phyloP scores from a whole-genome alignment of 345 rosid species.

The Eucalyptus coolabah region DNA sequence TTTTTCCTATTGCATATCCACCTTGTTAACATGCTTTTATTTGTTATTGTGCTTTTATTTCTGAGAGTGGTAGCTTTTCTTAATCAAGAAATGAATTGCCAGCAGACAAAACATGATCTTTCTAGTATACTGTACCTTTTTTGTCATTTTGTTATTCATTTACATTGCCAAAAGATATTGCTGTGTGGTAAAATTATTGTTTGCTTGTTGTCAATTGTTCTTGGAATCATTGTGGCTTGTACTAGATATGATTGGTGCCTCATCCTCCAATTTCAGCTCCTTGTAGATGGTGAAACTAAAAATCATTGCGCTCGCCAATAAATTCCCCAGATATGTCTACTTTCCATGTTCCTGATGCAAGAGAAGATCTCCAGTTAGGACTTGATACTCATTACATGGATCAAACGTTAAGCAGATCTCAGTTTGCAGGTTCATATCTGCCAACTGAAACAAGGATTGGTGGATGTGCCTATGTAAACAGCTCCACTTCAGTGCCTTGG shows the following conservation, averaged over 20 bases:
- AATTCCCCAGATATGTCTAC: neutral
- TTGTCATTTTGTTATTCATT: neutral
- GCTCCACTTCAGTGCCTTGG: neutral
- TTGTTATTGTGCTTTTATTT: neutral
- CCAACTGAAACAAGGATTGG: conserved; percentile 3
- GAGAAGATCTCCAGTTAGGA: neutral
- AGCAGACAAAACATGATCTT: neutral
- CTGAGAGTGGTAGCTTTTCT: neutral
- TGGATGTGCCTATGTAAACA: neutral
- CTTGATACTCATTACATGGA: neutral
- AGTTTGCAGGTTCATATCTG: conserved; percentile 8
- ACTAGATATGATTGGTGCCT: neutral
- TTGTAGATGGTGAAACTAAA: conserved; percentile 9
- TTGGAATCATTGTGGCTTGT: neutral
- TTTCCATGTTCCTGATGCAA: neutral
- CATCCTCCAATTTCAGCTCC: conserved; percentile 12
- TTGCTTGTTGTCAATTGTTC: neutral
- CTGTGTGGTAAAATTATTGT: neutral
- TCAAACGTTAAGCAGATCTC: conserved; percentile 1
- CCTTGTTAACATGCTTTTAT: neutral
- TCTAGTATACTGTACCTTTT: neutral
- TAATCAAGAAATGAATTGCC: neutral
- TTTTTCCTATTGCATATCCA: neutral
- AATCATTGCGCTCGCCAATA: neutral
- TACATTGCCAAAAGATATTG: neutral